Conservation (phyloP, 2,329 filamentous ascomycete genomes). For the Exophiala mesophila region DNA sequence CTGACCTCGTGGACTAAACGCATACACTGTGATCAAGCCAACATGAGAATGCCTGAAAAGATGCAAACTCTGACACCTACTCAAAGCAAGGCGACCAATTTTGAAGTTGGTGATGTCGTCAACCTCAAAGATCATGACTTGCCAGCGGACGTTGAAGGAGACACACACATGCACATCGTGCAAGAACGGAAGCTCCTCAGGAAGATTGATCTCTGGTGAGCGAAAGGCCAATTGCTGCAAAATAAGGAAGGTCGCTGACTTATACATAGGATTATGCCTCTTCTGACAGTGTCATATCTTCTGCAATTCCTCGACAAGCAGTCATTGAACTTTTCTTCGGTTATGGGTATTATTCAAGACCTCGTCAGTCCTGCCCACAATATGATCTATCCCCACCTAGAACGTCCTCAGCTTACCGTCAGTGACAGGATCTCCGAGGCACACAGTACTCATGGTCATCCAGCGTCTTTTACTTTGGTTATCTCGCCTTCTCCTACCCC, state of each 20-base stretch:
- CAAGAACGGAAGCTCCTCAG: constrained; percentile 1
- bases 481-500: constrained; percentile 37
- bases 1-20: no score
- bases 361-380: constrained; percentile 23
- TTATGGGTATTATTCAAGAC: constrained; percentile 33
- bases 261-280: constrained; percentile 20
- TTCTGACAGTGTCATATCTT: constrained; percentile 30
- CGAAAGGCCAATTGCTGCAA: background rate
- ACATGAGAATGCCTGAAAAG: constrained; percentile 1
- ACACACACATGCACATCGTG: background rate
- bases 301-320: constrained; percentile 36
- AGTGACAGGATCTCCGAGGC: constrained; percentile 13
- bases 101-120: background rate
- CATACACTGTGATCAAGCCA: no score
- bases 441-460: constrained; percentile 31
- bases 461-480: constrained; percentile 34
- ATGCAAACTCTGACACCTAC: background rate
- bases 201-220: constrained; percentile 7
- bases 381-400: background rate
- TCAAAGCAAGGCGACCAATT: background rate
- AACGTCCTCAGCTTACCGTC: background rate
- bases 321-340: constrained; percentile 31
- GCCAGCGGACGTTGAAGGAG: background rate
- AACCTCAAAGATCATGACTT: background rate
- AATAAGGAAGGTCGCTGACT: background rate